Evolutionary conservation across 495 filamentous ascomycete species (phyloP).

Genomic region (Tuber calosporum): DNA sequence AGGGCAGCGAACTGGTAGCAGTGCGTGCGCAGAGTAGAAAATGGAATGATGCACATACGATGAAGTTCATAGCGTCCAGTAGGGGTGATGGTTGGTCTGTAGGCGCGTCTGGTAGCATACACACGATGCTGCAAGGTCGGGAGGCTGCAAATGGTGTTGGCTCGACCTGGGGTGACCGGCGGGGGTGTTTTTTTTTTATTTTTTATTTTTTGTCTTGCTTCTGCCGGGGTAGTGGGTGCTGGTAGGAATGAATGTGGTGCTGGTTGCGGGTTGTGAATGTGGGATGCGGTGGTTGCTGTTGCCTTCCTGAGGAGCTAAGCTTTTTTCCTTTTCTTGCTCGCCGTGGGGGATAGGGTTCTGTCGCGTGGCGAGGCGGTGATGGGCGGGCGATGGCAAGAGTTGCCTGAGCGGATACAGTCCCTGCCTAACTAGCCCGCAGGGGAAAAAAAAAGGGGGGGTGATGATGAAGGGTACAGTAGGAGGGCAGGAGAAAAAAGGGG

Average conservation of each 20-base stretch:
- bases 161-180: conserved; percentile 3
- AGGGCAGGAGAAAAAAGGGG: conserved; percentile 12
- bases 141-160: conserved; percentile 24
- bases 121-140: conserved; percentile 13
- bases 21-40: conserved; percentile 14
- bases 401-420: conserved; percentile 4
- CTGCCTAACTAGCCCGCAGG: conserved; percentile 8
- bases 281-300: conserved; percentile 16
- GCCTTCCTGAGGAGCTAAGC: conserved; percentile 31
- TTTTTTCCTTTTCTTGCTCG: conserved; percentile 16
- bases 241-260: neutral
- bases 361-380: conserved; percentile 38
- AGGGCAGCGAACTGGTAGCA: conserved; percentile 12
- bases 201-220: conserved; percentile 11
- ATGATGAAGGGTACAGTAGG: neutral
- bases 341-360: conserved; percentile 14
- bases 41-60: conserved; percentile 38
- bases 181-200: neutral
- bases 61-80: conserved; percentile 42
- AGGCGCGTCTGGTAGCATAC: conserved; percentile 16
- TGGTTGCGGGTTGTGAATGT: conserved; percentile 10
- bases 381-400: conserved; percentile 14
- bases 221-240: conserved; percentile 10
- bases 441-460: neutral
- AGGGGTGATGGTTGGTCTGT: conserved; percentile 24